These are phyloP conservation scores for Fusarium oxysporum DNA, from an alignment of 2,329 filamentous ascomycete genomes.

Conservation along the genomic window DNA sequence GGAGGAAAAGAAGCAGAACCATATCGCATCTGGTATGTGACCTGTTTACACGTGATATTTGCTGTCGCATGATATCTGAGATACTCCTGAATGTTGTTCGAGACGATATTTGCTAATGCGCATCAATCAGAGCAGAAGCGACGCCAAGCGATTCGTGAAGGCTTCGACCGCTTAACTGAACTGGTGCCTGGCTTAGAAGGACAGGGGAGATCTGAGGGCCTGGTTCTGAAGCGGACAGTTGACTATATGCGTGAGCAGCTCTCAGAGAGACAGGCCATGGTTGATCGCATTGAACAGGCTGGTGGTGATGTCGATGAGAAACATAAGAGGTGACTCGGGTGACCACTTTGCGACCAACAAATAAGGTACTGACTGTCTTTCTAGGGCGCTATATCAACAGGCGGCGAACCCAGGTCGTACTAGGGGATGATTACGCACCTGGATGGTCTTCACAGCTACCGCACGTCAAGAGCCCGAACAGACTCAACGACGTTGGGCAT, in stretches of 20 bases:
- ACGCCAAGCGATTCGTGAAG: conserved; percentile 77
- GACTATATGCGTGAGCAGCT: conserved; percentile 73
- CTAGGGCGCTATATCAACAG: conserved; percentile 40
- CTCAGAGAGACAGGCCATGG: conserved; percentile 66
- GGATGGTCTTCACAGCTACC: not conserved
- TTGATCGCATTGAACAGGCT: conserved; percentile 68
- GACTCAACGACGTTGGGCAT: not conserved
- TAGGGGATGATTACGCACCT: conserved; percentile 20
- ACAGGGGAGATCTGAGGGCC: conserved; percentile 84
- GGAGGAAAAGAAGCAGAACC: conserved; percentile 67
- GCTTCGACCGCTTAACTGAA: conserved; percentile 83
- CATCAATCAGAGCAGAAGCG: conserved; percentile 56
- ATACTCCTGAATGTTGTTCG: not conserved
- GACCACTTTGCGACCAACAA: not conserved
- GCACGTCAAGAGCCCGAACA: not conserved
- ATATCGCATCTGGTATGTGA: conserved; percentile 64
- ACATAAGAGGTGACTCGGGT: conserved; percentile 54
- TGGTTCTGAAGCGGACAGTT: conserved; percentile 80
- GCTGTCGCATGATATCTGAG: not conserved
- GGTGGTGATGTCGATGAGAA: conserved; percentile 67
- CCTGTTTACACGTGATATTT: not conserved
- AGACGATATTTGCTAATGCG: conserved; percentile 17
- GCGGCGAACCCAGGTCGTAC: conserved; percentile 25
- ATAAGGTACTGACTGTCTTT: conserved; percentile 16
- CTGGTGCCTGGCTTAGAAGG: conserved; percentile 86